A percentile compares a stretch with the other conserved stretches of the same genome.
phyloP scores from a whole-genome alignment of 2,329 filamentous ascomycete genomes.

The Colletotrichum spaethianum region DNA sequence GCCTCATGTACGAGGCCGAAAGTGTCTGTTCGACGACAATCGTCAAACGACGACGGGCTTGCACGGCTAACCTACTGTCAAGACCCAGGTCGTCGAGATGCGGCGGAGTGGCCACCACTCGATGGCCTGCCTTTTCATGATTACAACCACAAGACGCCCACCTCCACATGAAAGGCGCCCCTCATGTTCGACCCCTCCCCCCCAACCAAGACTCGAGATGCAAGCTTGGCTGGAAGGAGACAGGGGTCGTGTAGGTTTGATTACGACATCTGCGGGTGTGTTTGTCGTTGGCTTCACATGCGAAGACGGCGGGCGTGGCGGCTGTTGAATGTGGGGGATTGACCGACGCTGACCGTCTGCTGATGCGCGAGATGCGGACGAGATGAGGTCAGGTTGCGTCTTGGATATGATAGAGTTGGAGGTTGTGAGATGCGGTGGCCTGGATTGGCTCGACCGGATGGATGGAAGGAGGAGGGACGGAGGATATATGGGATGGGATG shows the following conservation, averaged over 20 bases:
- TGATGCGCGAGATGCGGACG: constrained; percentile 23
- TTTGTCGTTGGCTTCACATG: constrained; percentile 30
- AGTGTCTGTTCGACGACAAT: constrained; percentile 5
- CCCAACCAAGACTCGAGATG: constrained; percentile 16
- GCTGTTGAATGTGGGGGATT: constrained; percentile 6
- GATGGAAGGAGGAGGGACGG: constrained; percentile 34
- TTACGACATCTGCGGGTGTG: constrained; percentile 34
- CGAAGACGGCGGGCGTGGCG: constrained; percentile 19
- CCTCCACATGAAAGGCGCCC: constrained; percentile 20
- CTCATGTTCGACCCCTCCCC: constrained; percentile 30
- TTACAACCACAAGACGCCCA: neutral
- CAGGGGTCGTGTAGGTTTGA: constrained; percentile 24
- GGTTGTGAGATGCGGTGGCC: constrained; percentile 12
- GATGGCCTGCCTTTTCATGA: neutral
- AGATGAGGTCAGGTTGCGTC: constrained; percentile 37
- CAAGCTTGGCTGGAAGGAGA: constrained; percentile 31
- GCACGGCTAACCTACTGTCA: neutral
- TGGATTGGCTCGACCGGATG: constrained; percentile 32
- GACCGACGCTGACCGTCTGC: constrained; percentile 20
- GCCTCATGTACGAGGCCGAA: constrained; percentile 33
- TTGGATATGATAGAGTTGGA: constrained; percentile 19
- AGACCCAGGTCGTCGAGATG: neutral
- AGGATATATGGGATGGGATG: constrained; percentile 34
- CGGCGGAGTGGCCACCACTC: neutral
- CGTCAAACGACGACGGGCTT: neutral